Percentiles rank a stretch among this genome's conserved stretches.
Evolutionary conservation across 108 stramenopile genomes (phyloP).

Genomic region (Nannochloropsis gaditana): DNA sequence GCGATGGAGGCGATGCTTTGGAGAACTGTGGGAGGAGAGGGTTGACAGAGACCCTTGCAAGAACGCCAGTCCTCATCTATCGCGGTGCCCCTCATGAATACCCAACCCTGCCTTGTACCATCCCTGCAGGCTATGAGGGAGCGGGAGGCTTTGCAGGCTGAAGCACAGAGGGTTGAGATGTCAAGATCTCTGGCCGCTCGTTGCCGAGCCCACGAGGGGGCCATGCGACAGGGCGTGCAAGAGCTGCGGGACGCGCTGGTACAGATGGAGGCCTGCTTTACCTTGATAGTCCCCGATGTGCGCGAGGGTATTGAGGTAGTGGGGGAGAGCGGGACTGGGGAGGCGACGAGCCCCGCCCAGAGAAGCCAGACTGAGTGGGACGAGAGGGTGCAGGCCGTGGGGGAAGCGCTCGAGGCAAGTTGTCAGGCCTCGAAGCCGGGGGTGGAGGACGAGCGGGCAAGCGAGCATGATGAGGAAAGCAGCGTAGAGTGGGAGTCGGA

Average conservation of each 20-base stretch:
- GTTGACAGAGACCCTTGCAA: too few species aligned
- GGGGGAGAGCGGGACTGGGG: not conserved
- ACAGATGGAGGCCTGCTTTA: conserved; percentile 14
- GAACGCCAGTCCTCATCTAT: too few species aligned
- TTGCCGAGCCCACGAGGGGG: not conserved
- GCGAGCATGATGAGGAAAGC: not conserved
- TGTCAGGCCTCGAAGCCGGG: not conserved
- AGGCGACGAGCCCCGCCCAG: too few species aligned
- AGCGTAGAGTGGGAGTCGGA: conserved; percentile 19
- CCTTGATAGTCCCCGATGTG: not conserved
- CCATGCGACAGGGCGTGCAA: not conserved
- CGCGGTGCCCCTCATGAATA: too few species aligned
- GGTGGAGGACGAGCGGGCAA: not conserved
- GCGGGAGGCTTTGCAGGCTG: not conserved
- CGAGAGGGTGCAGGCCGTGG: not conserved
- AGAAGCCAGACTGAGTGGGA: too few species aligned
- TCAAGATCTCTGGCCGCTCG: not conserved
- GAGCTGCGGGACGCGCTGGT: conserved; percentile 8
- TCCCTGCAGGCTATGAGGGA: not conserved
- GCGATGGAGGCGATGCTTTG: too few species aligned
- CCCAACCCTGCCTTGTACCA: too few species aligned
- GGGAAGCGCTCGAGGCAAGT: not conserved
- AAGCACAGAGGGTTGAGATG: not conserved
- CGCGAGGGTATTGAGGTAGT: not conserved
- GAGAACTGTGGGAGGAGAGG: too few species aligned